Evolutionary conservation across 441 rosid genomes (phyloP).

Genomic region (Croton laevigatus): DNA sequence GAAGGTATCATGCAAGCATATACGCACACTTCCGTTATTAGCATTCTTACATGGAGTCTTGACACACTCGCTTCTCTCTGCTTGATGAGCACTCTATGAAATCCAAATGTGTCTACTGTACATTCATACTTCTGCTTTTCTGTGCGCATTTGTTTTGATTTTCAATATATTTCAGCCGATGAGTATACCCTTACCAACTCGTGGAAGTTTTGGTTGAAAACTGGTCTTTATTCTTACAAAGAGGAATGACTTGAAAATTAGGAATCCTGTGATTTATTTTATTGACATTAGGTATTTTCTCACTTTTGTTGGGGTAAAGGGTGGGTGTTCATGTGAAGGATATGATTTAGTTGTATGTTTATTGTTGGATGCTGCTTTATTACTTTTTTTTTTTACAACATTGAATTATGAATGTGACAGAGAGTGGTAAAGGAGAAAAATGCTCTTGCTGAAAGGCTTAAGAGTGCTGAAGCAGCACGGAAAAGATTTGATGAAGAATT

Average conservation of each 20-base stretch:
- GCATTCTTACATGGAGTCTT: neutral
- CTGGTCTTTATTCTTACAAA: neutral
- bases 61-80: neutral
- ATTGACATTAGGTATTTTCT: neutral
- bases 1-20: conserved; percentile 51
- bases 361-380: conserved; percentile 4
- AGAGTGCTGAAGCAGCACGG: conserved; percentile 83
- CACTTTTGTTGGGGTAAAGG: neutral
- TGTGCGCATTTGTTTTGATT: neutral
- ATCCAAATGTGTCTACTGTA: neutral
- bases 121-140: neutral
- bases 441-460: conserved; percentile 87
- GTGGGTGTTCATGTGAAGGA: neutral
- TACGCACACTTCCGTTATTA: no score
- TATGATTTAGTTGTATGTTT: conserved; percentile 13
- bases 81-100: neutral
- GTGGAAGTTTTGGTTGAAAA: neutral
- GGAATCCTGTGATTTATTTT: neutral
- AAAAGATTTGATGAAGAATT: conserved; percentile 92
- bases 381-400: conserved; percentile 9
- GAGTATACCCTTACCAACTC: neutral
- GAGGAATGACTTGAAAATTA: neutral
- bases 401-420: conserved; percentile 45
- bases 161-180: neutral
- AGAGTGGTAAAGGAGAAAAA: conserved; percentile 90